These are phyloP conservation scores for Syncephalastrum racemosum DNA, from an alignment of 371 early-diverging fungal genomes.

Conservation along the genomic window DNA sequence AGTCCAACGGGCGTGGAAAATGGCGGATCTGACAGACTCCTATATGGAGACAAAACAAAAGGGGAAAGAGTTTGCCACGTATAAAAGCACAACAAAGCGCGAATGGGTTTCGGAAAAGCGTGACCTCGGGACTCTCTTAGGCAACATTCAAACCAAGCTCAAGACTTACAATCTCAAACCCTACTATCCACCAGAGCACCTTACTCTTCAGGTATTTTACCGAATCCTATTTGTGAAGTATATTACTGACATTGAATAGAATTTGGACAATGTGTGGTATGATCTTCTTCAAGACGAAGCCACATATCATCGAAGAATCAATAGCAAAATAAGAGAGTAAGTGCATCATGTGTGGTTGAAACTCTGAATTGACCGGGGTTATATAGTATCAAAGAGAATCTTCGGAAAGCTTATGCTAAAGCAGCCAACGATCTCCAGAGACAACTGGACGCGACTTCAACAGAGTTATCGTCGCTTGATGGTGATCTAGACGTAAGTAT, in stretches of 20 bases:
- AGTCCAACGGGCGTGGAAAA: slow-evolving; percentile 67
- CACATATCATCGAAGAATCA: slow-evolving; percentile 73
- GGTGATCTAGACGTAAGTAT: slow-evolving; percentile 65
- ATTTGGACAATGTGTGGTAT: slow-evolving; percentile 80
- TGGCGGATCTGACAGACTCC: slow-evolving; percentile 58
- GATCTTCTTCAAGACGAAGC: slow-evolving; percentile 74
- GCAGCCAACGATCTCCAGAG: slow-evolving; percentile 77
- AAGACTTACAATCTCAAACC: slow-evolving; percentile 89
- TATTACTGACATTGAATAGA: slow-evolving; percentile 35
- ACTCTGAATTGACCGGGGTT: background rate
- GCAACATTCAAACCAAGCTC: slow-evolving; percentile 94
- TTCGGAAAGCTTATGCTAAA: slow-evolving; percentile 71
- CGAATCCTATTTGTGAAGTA: background rate
- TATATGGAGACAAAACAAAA: slow-evolving; percentile 79
- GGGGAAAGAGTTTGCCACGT: slow-evolving; percentile 71
- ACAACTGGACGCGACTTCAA: slow-evolving; percentile 66
- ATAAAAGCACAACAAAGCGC: slow-evolving; percentile 83
- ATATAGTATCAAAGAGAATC: slow-evolving; percentile 72
- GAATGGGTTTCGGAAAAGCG: slow-evolving; percentile 89
- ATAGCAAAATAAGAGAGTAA: slow-evolving; percentile 79
- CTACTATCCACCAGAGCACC: slow-evolving; percentile 80
- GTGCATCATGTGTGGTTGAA: slow-evolving; percentile 5
- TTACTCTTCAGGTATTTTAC: slow-evolving; percentile 49
- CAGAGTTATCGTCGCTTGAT: slow-evolving; percentile 63
- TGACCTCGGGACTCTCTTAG: slow-evolving; percentile 83